Evolutionary conservation across 352 stramenopile species (phyloP).

Genomic region (Achlya hypogyna): DNA sequence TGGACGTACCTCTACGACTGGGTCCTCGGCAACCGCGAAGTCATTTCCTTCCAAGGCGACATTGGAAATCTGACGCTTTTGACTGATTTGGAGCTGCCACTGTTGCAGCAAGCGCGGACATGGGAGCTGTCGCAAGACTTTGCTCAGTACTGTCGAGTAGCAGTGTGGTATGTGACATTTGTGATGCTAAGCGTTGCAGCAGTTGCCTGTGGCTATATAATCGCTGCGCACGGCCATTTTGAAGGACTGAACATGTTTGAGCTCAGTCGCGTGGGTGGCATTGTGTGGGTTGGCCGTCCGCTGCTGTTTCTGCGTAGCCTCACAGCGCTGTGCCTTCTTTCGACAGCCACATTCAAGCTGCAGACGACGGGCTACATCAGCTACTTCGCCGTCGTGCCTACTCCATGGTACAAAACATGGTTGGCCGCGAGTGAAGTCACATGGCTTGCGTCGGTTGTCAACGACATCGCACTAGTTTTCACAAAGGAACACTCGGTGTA

Average conservation of each 20-base stretch:
- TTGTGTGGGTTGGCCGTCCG: slow-evolving; percentile 9
- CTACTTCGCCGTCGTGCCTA: neutral
- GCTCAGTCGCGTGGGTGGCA: slow-evolving; percentile 3
- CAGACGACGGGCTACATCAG: neutral
- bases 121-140: neutral
- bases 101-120: neutral
- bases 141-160: neutral
- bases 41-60: slow-evolving; percentile 1
- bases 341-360: neutral
- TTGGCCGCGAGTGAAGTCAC: slow-evolving; percentile 10
- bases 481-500: slow-evolving; percentile 2
- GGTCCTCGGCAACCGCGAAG: slow-evolving; percentile 1
- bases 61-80: neutral
- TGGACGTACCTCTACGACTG: slow-evolving; percentile 9
- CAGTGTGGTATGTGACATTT: neutral
- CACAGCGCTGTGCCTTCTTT: neutral
- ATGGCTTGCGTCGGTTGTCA: slow-evolving; percentile 9
- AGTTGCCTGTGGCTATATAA: neutral
- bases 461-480: slow-evolving; percentile 4
- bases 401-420: slow-evolving; percentile 1
- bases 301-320: neutral
- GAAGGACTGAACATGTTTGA: neutral
- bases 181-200: slow-evolving; percentile 1
- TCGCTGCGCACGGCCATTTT: neutral
- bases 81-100: neutral